Evolutionary conservation across 257 asterid genomes (phyloP).

Genomic region (Schizonepeta tenuifolia): DNA sequence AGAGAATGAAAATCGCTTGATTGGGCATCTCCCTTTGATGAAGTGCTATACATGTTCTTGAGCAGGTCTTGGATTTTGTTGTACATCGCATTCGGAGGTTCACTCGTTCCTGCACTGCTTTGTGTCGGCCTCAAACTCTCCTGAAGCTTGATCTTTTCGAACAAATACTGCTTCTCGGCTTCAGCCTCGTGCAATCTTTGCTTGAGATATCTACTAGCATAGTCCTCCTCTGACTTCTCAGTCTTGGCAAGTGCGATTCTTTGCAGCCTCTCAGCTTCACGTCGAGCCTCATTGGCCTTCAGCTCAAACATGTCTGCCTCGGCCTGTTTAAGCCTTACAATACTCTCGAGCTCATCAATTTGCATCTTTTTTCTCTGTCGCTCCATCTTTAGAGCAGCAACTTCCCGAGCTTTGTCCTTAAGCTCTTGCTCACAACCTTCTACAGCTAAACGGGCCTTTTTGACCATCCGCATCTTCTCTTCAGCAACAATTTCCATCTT

Average conservation of each 20-base stretch:
- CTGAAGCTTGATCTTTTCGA: constrained; percentile 82
- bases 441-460: constrained; percentile 78
- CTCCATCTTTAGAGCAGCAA: constrained; percentile 67
- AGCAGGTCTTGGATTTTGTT: constrained; percentile 73
- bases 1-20: constrained; percentile 45
- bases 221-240: constrained; percentile 82
- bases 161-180: constrained; percentile 79
- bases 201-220: constrained; percentile 76
- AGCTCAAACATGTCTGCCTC: constrained; percentile 91
- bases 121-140: constrained; percentile 70
- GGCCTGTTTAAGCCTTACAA: constrained; percentile 85
- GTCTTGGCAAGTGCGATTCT: constrained; percentile 78
- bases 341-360: constrained; percentile 82
- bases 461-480: constrained; percentile 82
- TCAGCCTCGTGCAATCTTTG: constrained; percentile 88
- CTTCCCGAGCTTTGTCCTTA: constrained; percentile 85
- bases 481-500: constrained; percentile 91
- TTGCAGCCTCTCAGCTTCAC: constrained; percentile 87
- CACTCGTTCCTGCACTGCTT: constrained; percentile 62
- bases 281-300: constrained; percentile 83
- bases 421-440: constrained; percentile 88
- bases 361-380: constrained; percentile 79
- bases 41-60: constrained; percentile 60
- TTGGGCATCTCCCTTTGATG: constrained; percentile 45
- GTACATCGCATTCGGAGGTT: constrained; percentile 59